Conservation (phyloP, 192 early-diverging fungal genomes). For the Coemansia sp. region DNA sequence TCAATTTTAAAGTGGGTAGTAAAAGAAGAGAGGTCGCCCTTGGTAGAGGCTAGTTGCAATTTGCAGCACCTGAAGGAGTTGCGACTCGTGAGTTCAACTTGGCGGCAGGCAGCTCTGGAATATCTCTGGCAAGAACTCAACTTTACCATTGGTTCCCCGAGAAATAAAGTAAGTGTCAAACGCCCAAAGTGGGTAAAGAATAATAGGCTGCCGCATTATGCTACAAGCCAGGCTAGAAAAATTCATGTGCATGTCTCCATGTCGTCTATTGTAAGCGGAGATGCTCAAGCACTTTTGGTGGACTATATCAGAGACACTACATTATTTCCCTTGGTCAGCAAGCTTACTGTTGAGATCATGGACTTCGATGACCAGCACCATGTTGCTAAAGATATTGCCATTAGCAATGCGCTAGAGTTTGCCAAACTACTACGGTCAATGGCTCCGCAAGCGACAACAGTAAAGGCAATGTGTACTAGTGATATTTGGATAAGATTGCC, state of each 20-base stretch:
- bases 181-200: background rate
- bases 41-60: background rate
- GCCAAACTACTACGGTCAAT: background rate
- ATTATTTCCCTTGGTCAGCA: background rate
- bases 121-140: background rate
- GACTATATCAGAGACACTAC: background rate
- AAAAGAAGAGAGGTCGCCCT: background rate
- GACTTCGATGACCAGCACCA: background rate
- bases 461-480: background rate
- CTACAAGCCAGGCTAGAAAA: background rate
- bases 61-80: background rate
- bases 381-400: background rate
- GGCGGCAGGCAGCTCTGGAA: background rate
- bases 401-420: background rate
- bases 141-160: background rate
- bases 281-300: background rate
- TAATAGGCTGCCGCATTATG: background rate
- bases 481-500: background rate
- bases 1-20: background rate
- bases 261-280: background rate
- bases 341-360: background rate
- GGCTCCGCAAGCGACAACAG: background rate
- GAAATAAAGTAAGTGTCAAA: background rate
- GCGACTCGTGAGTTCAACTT: background rate
- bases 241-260: background rate